Percentiles rank a stretch among this genome's conserved stretches.
Conservation (phyloP, 2,329 filamentous ascomycete species). For the Aspergillus ochraceus region DNA sequence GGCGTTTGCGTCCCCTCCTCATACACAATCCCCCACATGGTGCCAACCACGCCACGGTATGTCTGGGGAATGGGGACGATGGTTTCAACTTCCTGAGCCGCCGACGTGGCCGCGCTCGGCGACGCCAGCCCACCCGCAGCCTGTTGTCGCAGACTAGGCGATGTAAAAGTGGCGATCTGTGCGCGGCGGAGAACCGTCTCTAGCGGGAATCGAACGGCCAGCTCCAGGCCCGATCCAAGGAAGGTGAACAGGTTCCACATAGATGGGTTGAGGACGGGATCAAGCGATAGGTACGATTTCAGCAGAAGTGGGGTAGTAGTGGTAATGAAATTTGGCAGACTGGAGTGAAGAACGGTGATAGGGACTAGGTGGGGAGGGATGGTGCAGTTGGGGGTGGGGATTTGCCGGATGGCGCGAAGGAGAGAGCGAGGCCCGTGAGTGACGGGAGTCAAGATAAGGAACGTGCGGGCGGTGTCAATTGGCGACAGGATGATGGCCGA, state of each 20-base stretch:
- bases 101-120: slow-evolving; percentile 9
- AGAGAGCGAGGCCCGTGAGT: slow-evolving; percentile 73
- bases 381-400: slow-evolving; percentile 70
- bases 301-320: slow-evolving; percentile 82
- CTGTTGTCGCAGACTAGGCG: slow-evolving; percentile 49
- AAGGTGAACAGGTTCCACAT: slow-evolving; percentile 83
- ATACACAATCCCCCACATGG: slow-evolving; percentile 81
- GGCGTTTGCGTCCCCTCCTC: slow-evolving; percentile 67
- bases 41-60: slow-evolving; percentile 85
- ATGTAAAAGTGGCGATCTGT: slow-evolving; percentile 71
- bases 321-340: slow-evolving; percentile 78
- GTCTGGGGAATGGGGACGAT: slow-evolving; percentile 73
- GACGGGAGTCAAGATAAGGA: slow-evolving; percentile 80
- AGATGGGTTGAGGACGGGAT: slow-evolving; percentile 76
- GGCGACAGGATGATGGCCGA: slow-evolving; percentile 82
- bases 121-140: slow-evolving; percentile 22
- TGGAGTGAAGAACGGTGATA: slow-evolving; percentile 83
- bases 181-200: slow-evolving; percentile 90
- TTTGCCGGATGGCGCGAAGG: slow-evolving; percentile 70
- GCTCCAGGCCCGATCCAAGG: slow-evolving; percentile 72
- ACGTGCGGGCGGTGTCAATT: slow-evolving; percentile 84
- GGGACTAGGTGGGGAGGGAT: slow-evolving; percentile 70
- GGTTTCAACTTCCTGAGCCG: slow-evolving; percentile 57
- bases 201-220: slow-evolving; percentile 83
- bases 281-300: slow-evolving; percentile 79